A percentile compares a stretch with the other conserved stretches of the same genome.
These are phyloP conservation scores for Chalciporus sphaerocephalus DNA, from an alignment of 768 basidiomycete genomes.

Conservation along the genomic window DNA sequence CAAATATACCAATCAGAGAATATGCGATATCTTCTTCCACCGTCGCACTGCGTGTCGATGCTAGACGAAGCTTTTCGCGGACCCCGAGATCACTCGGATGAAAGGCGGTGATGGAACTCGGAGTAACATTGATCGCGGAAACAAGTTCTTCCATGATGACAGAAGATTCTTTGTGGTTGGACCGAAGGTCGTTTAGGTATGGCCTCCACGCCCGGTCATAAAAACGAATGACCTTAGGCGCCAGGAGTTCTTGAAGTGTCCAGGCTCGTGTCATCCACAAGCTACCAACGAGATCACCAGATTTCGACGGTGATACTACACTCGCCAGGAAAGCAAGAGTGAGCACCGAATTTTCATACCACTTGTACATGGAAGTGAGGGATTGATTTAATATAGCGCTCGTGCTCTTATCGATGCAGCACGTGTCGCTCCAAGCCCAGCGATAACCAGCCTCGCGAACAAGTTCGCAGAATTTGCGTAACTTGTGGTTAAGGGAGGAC, in stretches of 20 bases:
- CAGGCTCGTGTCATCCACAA: conserved; percentile 1
- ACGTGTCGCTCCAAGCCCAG: conserved; percentile 2
- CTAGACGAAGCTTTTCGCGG: conserved; percentile 4
- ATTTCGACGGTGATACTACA: background rate
- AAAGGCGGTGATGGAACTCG: no score
- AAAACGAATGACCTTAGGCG: background rate
- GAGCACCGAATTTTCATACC: background rate
- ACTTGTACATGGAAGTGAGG: conserved; percentile 3
- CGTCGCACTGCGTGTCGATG: conserved; percentile 17
- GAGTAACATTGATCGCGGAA: no score
- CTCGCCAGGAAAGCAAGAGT: background rate
- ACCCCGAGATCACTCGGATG: background rate
- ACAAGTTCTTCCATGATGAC: no score
- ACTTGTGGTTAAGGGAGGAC: background rate
- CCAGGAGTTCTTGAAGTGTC: background rate
- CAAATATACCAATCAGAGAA: conserved; percentile 16
- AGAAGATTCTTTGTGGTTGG: background rate
- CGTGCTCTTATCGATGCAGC: background rate
- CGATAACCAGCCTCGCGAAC: background rate
- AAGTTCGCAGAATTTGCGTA: conserved; percentile 1
- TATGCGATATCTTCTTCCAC: conserved; percentile 18
- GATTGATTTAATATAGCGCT: background rate
- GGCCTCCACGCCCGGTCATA: background rate
- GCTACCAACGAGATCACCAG: background rate
- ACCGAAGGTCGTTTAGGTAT: background rate